phyloP scores from a whole-genome alignment of 73 alveolate genomes.

The Paramecium caudatum region DNA sequence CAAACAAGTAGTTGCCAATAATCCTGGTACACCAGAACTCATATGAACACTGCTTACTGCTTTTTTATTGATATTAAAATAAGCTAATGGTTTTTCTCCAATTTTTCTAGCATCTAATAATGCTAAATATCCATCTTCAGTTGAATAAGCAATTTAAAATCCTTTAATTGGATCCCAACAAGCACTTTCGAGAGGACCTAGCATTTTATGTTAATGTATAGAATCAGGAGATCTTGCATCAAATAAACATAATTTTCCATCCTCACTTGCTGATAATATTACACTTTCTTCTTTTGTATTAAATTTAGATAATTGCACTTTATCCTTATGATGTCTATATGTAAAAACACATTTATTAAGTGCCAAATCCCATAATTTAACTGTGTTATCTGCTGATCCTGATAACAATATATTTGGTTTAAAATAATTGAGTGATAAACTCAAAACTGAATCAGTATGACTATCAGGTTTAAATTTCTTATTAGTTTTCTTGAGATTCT shows the following conservation, averaged over 20 bases:
- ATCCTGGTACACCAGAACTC: slow-evolving; percentile 87
- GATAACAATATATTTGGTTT: slow-evolving; percentile 93
- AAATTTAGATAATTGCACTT: slow-evolving; percentile 94
- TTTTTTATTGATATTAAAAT: slow-evolving; percentile 91
- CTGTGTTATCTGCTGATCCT: slow-evolving; percentile 96
- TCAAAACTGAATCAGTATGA: slow-evolving; percentile 97
- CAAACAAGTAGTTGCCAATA: slow-evolving; percentile 92
- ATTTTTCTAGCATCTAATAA: slow-evolving; percentile 93
- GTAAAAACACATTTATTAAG: slow-evolving; percentile 81
- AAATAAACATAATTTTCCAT: slow-evolving; percentile 85
- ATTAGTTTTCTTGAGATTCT: slow-evolving; percentile 83
- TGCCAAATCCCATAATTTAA: slow-evolving; percentile 96
- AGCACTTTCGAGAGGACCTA: slow-evolving; percentile 87
- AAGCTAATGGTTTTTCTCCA: slow-evolving; percentile 78
- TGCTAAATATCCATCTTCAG: slow-evolving; percentile 95
- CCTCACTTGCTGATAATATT: slow-evolving; percentile 94
- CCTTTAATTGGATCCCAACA: slow-evolving; percentile 94
- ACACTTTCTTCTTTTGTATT: slow-evolving; percentile 89
- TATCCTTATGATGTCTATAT: slow-evolving; percentile 89
- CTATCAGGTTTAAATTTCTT: slow-evolving; percentile 84
- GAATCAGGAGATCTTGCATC: slow-evolving; percentile 88
- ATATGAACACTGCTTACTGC: slow-evolving; percentile 87
- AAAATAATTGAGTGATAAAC: slow-evolving; percentile 40
- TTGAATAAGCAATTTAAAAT: slow-evolving; percentile 86
- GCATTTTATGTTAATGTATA: slow-evolving; percentile 75